Evolutionary conservation across 805 yeast genomes (phyloP), one percentile per base, ranked within the genome.

Genomic region (Brettanomyces bruxellensis): DNA sequence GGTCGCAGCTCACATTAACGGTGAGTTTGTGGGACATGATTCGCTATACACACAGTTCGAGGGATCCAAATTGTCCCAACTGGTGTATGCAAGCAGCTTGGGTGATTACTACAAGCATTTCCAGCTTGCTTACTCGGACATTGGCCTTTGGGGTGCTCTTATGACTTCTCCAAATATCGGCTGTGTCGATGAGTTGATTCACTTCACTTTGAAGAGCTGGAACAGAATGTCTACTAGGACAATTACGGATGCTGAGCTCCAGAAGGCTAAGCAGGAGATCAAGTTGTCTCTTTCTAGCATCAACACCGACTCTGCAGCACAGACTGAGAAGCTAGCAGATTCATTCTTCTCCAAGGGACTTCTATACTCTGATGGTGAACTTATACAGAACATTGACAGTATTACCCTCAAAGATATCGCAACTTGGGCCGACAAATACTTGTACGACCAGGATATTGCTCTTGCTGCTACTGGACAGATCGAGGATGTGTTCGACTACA

Each of bases 371-470:
- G 65, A 76, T 50, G 72, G 69, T 46, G 86, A 83, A 67, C 68
- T 81, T 44, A 70, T 76, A 59, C 75, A 73, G 49, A 69, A 72
- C 54, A 78, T 86, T 59, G 90, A 86, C 60, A 71, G 78, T 47
- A 75, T 86, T 57, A 64, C 79, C 49, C 73, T 75, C 51, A 68
- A 71, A 55, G 79, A 78, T 54, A 70, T 86, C 53, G 78, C 75
- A 63, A 69, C 75, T 44, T 86, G 93, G 93, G 91, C 93, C 55
- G 75, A 76, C 61, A 72, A 73, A 51, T 72, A 78, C 68, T 73
- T 86, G 66, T 86, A 88, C 86, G 95, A 86, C 70, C 85, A 77
- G 67, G 95, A 86, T 69, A 72, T 86, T 60, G 95, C 87, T 56
- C 71, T 86, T 59, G 75, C 91, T 49, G 93, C 85, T 68, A 78